phyloP scores from a whole-genome alignment of 2,329 filamentous ascomycete species.

The Talaromyces sp. region DNA sequence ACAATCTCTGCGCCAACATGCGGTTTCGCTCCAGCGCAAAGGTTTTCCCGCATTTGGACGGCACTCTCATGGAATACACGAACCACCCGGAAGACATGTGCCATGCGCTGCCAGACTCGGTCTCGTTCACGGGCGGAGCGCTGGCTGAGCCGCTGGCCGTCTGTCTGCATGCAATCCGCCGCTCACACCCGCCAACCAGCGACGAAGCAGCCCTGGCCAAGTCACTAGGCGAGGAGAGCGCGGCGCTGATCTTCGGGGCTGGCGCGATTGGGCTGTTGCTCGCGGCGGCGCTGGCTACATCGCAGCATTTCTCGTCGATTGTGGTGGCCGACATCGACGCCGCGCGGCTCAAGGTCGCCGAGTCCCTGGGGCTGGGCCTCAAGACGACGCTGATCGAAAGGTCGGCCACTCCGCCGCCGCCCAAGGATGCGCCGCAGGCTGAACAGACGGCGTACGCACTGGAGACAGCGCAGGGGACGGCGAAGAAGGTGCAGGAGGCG shows the following conservation, averaged over 20 bases:
- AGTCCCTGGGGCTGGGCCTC: slow-evolving; percentile 29
- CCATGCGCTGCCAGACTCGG: slow-evolving; percentile 50
- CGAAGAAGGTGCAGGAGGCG: slow-evolving; percentile 23
- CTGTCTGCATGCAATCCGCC: slow-evolving; percentile 54
- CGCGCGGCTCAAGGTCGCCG: slow-evolving; percentile 51
- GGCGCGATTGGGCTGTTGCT: slow-evolving; percentile 57
- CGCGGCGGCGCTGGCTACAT: slow-evolving; percentile 52
- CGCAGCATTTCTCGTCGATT: slow-evolving; percentile 50
- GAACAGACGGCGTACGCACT: slow-evolving; percentile 29
- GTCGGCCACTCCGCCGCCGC: slow-evolving; percentile 23
- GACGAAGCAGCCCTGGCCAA: slow-evolving; percentile 34
- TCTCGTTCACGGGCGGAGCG: slow-evolving; percentile 53
- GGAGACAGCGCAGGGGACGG: slow-evolving; percentile 31
- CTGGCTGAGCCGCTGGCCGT: slow-evolving; percentile 58
- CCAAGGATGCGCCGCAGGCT: slow-evolving; percentile 24
- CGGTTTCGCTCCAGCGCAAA: slow-evolving; percentile 56
- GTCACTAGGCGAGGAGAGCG: slow-evolving; percentile 35
- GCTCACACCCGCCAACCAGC: slow-evolving; percentile 44
- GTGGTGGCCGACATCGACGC: slow-evolving; percentile 58
- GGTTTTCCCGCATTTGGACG: slow-evolving; percentile 57
- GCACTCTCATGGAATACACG: slow-evolving; percentile 58
- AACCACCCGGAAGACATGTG: slow-evolving; percentile 59
- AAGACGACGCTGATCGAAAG: slow-evolving; percentile 34
- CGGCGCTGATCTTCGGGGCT: slow-evolving; percentile 55
- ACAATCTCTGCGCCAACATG: slow-evolving; percentile 58